phyloP scores from a whole-genome alignment of 305 asterid species.

The Stenogyne calaminthoides region DNA sequence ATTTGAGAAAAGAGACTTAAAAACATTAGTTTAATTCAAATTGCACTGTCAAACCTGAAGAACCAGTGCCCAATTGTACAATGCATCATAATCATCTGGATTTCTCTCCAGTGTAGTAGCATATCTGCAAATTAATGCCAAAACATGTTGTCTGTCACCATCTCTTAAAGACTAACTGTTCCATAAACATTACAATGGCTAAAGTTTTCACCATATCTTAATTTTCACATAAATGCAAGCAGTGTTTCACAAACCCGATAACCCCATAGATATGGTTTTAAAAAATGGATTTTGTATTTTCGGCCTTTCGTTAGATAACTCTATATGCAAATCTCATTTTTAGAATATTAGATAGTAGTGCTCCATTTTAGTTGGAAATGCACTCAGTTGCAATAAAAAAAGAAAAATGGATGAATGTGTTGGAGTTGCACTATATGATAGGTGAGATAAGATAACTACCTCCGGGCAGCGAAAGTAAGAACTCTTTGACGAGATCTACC shows the following conservation, averaged over 20 bases:
- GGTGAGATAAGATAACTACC: slow-evolving; percentile 50
- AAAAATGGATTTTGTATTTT: not conserved
- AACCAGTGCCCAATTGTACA: slow-evolving; percentile 98
- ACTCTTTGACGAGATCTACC: slow-evolving; percentile 97
- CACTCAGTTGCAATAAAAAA: slow-evolving; percentile 14
- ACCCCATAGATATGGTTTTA: not conserved
- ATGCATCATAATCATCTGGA: slow-evolving; percentile 96
- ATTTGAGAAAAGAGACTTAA: slow-evolving; percentile 24
- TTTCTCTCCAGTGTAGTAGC: slow-evolving; percentile 91
- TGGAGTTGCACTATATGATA: slow-evolving; percentile 22
- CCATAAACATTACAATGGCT: slow-evolving; percentile 8
- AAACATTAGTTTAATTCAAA: slow-evolving; percentile 24
- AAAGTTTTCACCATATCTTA: not conserved
- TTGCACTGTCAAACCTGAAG: slow-evolving; percentile 74
- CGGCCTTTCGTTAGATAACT: slow-evolving; percentile 5
- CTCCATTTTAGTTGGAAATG: slow-evolving; percentile 10
- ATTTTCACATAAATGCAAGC: slow-evolving; percentile 1
- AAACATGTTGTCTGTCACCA: slow-evolving; percentile 2
- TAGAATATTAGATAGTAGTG: not conserved
- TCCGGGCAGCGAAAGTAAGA: slow-evolving; percentile 95
- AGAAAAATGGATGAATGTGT: slow-evolving; percentile 20
- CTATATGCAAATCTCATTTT: not conserved
- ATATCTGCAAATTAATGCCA: slow-evolving; percentile 58
- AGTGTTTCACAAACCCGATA: not conserved
- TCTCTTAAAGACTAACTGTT: slow-evolving; percentile 16